phyloP scores from a whole-genome alignment of 2,329 filamentous ascomycete genomes.

The Pseudocercospora macadamiae region DNA sequence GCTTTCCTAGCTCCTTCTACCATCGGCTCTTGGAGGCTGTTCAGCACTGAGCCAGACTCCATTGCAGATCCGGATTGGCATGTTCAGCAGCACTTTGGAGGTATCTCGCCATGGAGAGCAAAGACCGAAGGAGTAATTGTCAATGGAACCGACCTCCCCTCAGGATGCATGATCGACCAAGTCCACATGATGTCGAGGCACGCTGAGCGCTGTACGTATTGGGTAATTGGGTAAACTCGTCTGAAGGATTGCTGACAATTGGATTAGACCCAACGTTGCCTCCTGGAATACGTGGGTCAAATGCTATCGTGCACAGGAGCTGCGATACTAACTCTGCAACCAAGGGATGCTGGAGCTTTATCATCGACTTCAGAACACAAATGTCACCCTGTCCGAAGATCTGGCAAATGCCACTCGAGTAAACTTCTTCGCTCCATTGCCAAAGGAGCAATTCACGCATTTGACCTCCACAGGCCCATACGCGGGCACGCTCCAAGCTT shows the following conservation, averaged over 20 bases:
- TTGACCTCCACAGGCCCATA: slow-evolving; percentile 60
- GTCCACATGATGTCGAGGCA: slow-evolving; percentile 65
- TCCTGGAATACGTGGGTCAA: slow-evolving; percentile 53
- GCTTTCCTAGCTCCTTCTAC: background rate
- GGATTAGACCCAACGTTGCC: slow-evolving; percentile 51
- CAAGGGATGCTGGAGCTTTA: slow-evolving; percentile 54
- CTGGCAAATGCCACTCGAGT: slow-evolving; percentile 58
- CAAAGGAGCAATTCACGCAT: slow-evolving; percentile 53
- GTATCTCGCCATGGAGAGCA: slow-evolving; percentile 60
- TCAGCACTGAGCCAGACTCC: background rate
- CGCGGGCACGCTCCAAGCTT: slow-evolving; percentile 57
- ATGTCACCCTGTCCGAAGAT: slow-evolving; percentile 51
- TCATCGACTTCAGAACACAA: slow-evolving; percentile 48
- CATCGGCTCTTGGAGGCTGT: background rate
- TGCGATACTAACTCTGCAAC: background rate
- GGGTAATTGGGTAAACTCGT: background rate
- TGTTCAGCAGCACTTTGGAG: slow-evolving; percentile 54
- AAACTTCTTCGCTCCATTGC: slow-evolving; percentile 56
- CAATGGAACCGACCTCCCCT: slow-evolving; percentile 48
- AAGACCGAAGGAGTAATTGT: slow-evolving; percentile 48
- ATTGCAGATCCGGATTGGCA: slow-evolving; percentile 8
- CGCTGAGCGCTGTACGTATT: slow-evolving; percentile 51
- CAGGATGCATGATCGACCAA: slow-evolving; percentile 57
- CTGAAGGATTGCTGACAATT: background rate
- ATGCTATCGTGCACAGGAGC: too few relatives aligned